Evolutionary conservation across 441 rosid genomes (phyloP), one percentile per base, ranked within the genome.

Genomic region (Codiaeum variegatum): DNA sequence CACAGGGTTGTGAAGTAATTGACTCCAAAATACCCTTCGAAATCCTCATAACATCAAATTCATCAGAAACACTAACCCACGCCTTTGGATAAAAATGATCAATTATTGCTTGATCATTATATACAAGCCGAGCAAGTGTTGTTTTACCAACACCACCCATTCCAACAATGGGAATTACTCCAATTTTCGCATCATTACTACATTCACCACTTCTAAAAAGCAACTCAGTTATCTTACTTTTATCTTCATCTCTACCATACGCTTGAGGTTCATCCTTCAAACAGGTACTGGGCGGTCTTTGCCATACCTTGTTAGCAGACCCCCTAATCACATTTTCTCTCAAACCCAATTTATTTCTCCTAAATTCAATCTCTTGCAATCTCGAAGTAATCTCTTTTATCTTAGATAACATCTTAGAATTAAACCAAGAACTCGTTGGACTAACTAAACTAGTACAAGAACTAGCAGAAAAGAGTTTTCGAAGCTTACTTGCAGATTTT

Each of bases 61-160:
- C 54, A 23, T 69, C 60, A 1, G 72, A 73, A 65, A 82, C 77
- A 40, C 40, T 76, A 42, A 79, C 78, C 85, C 85, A 82, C 16
- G 62, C n/a, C 56, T 31, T 76, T 32, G 34, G 6, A 34, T 75
- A 55, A 19, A 79, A 82, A 58, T 56, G 70, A 29, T 67, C 0
- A 0, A 6, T 36, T 0, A 46, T 34, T 28, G 77, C 75, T 3
- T 31, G 19, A 38, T 82, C 82, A 28, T 70, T 71, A 47, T 75
- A 77, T 1, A 78, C 78, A 18, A 71, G 42, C 32, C 28, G 79
- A 3, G 83, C 47, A 26, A 82, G 76, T 0, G 79, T 82, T 0
- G 81, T 82, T 46, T 82, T 82, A 28, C 85, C 82, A 0, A 66
- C 5, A 2, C 85, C 85, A 29, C 79, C 77, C 59, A 79, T 75